Evolutionary conservation across 169 alveolate species (phyloP), one percentile per base, ranked within the genome.

Genomic region (Eimeria necatrix): DNA sequence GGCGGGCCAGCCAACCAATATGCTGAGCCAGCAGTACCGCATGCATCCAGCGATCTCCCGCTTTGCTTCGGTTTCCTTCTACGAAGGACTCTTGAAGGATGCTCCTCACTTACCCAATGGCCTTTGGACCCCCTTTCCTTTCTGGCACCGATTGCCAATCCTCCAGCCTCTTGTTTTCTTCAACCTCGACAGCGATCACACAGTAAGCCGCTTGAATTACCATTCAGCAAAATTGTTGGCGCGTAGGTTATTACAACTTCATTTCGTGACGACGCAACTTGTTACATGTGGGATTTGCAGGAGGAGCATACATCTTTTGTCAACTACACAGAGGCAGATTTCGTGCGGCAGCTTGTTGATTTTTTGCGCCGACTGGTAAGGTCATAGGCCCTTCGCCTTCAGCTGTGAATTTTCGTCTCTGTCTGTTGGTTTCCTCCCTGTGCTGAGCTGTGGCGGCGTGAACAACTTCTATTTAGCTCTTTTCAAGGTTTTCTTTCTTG

Each of bases 21-120:
- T 98, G 96, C 96, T 98, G 88, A 96, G 98, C 87, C 96, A 97
- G 74, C 99, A 99, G 97, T 99, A 99, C 96, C 98, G 99, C 95
- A 99, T 99, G 99, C 99, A 99, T 95, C 99, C 99, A 9, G 97
- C 94, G 88, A 99, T 99, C 60, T 96, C 99, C 83, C 97, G 97
- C 92, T 99, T 99, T 94, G 99, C 99, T 4, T 98, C 99, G 49
- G 95, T 96, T 95, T 96, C 97, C 1, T 96, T 96, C 94, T 96
- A 96, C 93, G 96, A 96, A 26, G 95, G 94, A 48, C 94, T 91
- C 14, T 87, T 96, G 76, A 56, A 60, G 83, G 95, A 96, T 49
- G 95, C 95, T n/a, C 85, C 61, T 41, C 91, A 96, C 60, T 78
- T 96, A 22, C 81, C 81, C 56, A 95, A 68, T 1, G 78, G 91